Evolutionary conservation across 371 early-diverging fungal species (phyloP), one percentile per base, ranked within the genome.

Genomic region (Mycotypha africana): DNA sequence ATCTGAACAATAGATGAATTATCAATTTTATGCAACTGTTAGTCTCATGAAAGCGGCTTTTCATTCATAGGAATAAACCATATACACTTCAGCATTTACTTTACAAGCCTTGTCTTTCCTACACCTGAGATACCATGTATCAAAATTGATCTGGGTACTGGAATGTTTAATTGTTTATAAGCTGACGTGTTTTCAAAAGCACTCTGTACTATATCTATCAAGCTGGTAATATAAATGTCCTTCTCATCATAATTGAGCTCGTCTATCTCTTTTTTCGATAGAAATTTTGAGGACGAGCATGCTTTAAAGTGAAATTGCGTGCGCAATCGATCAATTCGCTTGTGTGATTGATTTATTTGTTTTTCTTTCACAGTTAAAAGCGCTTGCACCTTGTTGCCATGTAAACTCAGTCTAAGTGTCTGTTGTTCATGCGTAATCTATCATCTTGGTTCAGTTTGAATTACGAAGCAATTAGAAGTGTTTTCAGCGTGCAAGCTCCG

Each of bases 111-210:
- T 9, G 37, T 45, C 28, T 71, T 71, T 5, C 71, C 71, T 12
- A 67, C 67, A 10, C 71, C 71, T 17, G 65, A 41, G 2, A 64
- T 62, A 15, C 71, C 71, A 37, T 71, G 67, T 10, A 71, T 21
- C 39, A 71, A 53, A 17, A 71, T 52, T n/a, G 71, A 64, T 42
- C 67, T 71, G 11, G 60, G 61, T 16, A 55, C 53, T 4, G 67
- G 62, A 20, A 71, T 62, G 22, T 54, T 49, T n/a, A 71, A 28
- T 25, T 31, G 21, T 9, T 47, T 50, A 43, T 58, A 71, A 0
- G 62, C 54, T 15, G 32, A 23, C 12, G 58, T 46, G 39, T 62
- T 47, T 7, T 38, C 47, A 37, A 60, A 63, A 2, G 57, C 56
- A 22, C 53, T 52, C 7, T 28, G 22, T 6, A 61, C 56, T 28